A percentile compares a stretch with the other conserved stretches of the same genome.
Conservation (phyloP, 768 basidiomycete species). For the Calocera viscosa region DNA sequence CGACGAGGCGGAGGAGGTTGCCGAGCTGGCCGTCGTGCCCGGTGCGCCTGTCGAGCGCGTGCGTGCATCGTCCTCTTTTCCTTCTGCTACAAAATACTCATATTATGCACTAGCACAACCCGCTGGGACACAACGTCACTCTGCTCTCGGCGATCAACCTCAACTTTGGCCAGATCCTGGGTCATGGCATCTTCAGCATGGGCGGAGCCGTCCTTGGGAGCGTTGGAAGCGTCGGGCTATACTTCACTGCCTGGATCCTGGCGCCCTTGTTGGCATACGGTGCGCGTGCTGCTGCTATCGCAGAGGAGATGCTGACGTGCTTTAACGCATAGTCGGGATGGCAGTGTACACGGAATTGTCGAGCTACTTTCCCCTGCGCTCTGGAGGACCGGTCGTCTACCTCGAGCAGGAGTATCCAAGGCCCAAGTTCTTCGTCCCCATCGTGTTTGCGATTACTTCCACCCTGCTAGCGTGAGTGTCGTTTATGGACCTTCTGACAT, state of each 20-base stretch:
- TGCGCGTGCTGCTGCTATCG: constrained; percentile 15
- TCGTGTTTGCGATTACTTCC: constrained; percentile 31
- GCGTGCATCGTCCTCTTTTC: background rate
- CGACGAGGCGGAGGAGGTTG: background rate
- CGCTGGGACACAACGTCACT: constrained; percentile 21
- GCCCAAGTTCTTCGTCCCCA: constrained; percentile 35
- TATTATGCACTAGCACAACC: constrained; percentile 10
- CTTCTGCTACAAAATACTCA: constrained; percentile 16
- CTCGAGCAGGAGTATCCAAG: constrained; percentile 32
- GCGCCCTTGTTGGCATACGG: constrained; percentile 12
- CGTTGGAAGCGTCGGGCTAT: constrained; percentile 13
- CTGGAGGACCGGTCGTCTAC: constrained; percentile 12
- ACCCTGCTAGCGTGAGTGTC: constrained; percentile 19
- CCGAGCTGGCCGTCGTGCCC: background rate
- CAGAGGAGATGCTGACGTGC: background rate
- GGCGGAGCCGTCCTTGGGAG: constrained; percentile 11
- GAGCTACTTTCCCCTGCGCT: constrained; percentile 13
- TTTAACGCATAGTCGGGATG: constrained; percentile 18
- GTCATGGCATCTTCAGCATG: constrained; percentile 15
- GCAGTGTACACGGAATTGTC: constrained; percentile 14
- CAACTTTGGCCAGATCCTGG: constrained; percentile 13
- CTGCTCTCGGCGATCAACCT: constrained; percentile 19
- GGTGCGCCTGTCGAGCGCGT: background rate
- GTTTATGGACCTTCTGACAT: background rate
- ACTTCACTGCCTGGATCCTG: constrained; percentile 14